A percentile compares a stretch with the other conserved stretches of the same genome.
Evolutionary conservation across 495 filamentous ascomycete genomes (phyloP).

Genomic region (Penicillium chermesinum): DNA sequence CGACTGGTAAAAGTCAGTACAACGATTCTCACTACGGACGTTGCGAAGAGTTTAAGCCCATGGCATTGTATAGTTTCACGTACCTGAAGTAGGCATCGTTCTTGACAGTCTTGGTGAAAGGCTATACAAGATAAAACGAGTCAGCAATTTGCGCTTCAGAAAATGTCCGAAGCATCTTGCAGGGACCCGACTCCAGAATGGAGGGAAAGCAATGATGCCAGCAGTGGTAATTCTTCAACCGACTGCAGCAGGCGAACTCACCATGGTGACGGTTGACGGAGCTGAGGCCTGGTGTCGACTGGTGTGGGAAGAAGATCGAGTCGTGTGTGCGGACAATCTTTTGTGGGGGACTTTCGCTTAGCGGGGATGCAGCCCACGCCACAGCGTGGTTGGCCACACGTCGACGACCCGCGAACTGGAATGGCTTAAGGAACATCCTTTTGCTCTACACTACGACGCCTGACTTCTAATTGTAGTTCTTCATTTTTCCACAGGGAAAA

Average conservation of each 20-base stretch:
- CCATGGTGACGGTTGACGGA: slow-evolving; percentile 46
- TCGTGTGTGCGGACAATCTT: slow-evolving; percentile 30
- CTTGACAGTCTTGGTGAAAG: slow-evolving; percentile 95
- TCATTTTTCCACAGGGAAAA: not conserved
- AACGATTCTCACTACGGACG: not conserved
- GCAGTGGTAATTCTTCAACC: slow-evolving; percentile 22
- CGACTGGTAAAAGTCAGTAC: slow-evolving; percentile 54
- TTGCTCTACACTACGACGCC: not conserved
- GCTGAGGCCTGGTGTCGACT: slow-evolving; percentile 28
- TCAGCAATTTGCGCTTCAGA: slow-evolving; percentile 99
- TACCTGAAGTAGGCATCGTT: slow-evolving; percentile 96
- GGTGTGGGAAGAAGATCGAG: slow-evolving; percentile 20
- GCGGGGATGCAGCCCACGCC: slow-evolving; percentile 37
- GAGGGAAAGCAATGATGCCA: slow-evolving; percentile 14
- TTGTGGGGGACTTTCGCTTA: slow-evolving; percentile 46
- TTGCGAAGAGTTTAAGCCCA: slow-evolving; percentile 8
- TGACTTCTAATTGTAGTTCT: not conserved
- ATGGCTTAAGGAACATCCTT: slow-evolving; percentile 2
- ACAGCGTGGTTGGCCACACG: slow-evolving; percentile 41
- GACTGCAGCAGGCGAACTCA: slow-evolving; percentile 33
- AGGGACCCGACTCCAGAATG: slow-evolving; percentile 58
- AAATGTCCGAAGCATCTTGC: slow-evolving; percentile 90
- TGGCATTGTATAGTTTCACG: slow-evolving; percentile 25
- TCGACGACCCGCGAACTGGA: slow-evolving; percentile 9
- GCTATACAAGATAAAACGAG: slow-evolving; percentile 64